Base-by-base conservation (phyloP, 2,329 filamentous ascomycete species). In the Diaporthe sp. region DNA sequence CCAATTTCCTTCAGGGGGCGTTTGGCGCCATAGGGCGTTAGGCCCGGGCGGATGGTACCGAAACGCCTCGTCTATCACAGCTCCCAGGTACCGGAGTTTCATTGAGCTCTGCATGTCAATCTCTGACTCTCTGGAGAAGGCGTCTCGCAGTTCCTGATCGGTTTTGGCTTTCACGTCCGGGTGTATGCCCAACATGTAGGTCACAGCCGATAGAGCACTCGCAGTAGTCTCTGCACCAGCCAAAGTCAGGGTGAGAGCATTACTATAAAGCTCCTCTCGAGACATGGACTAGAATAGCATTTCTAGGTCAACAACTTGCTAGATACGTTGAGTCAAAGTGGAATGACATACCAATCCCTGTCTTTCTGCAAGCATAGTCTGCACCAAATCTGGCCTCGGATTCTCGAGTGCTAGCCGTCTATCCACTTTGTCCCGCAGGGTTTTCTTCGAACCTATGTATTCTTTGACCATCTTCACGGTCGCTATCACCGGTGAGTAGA, bases 171-270 rank as follows among this genome's bases (percentile, higher is more conserved):
- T 79, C 6, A 81, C 80, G 1, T 82, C 79, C 0, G 83, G 84
- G 58, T 87, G 77, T 22, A 76, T 81, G 0, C 85, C 79, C 12
- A 88, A 78, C 8, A 85, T 79, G 72, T 83, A 88, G 0, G 76
- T 72, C 74, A 80, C 74, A 76, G 83, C 78, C 74, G 82, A 76
- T 28, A 89, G 80, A 6, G 85, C 79, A 1, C 86, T 87, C 0
- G 87, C 85, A 0, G 86, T 87, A 1, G 87, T 89, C 77, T 89
- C 87, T 5, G 84, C 85, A 6, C 87, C 87, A 0, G 86, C 87
- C 3, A 86, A 76, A 28, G 88, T 80, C 17, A 84, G 69, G 9
- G 81, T 13, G 22, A 75, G 66, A 35, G 76, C 75, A 40, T 77
- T 79, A 9, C 73, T 40, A 3, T 54, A 74, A 17, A 80, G 75